Evolutionary conservation across 768 basidiomycete species (phyloP), one percentile per base, ranked within the genome.

Genomic region (Kwoniella bestiolae): DNA sequence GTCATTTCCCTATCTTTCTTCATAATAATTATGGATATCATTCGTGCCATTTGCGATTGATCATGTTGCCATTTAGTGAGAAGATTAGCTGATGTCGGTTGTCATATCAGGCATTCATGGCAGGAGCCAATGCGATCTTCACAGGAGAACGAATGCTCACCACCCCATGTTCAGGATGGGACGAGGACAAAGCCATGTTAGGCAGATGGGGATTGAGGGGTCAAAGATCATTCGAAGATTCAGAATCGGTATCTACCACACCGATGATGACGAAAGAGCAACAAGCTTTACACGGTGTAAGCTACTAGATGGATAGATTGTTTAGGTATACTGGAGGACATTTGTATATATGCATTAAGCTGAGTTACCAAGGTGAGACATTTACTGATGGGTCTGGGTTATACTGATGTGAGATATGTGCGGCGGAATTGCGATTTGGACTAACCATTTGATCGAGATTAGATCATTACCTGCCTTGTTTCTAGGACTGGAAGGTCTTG

Each of bases 141-240:
- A 98, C 95, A n/a, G 95, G 94, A 46, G 95, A 97, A 78, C 86
- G 89, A 72, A 98, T 98, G 95, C 81, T 98, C 70, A 98, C 95
- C 12, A 98, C 95, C 14, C 93, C 94, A 50, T 96, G 94, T 90
- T 90, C 91, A 9, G 91, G 92, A 46, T 97, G 94, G 95, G 93
- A 96, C 75, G 91, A 94, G 87, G 95, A 98, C 82, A 95, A 94
- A 79, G 86, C 88, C 9, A 91, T 97, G 92, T 91, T 98, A 87
- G 83, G 81, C 4, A 87, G 92, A 46, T 96, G 93, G 94, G 95
- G 95, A 32, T 83, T 98, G 31, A 84, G 89, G 67, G 94, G 94
- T 32, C 92, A 96, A 91, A 84, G 83, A 60, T 92, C 91, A 76
- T 98, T 98, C 80, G 90, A 91, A 77, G 89, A 92, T 74, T 58